phyloP scores from a whole-genome alignment of 805 yeast genomes.

The Wickerhamiella cacticola region DNA sequence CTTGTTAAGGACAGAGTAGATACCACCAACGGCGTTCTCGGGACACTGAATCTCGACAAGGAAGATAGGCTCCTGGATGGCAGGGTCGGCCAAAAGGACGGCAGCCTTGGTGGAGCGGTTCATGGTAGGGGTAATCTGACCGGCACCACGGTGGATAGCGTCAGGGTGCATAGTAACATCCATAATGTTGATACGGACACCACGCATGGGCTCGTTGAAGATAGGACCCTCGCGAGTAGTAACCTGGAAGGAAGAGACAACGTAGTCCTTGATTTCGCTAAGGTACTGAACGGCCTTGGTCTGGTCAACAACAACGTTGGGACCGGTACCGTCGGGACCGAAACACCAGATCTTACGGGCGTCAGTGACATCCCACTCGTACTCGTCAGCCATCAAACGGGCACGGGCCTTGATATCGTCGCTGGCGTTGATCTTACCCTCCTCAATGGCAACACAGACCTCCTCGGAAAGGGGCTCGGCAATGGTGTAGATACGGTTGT shows the following conservation, averaged over 20 bases:
- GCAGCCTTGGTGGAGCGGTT: constrained; percentile 99
- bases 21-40: constrained; percentile 99
- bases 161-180: constrained; percentile 99
- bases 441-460: constrained; percentile 80
- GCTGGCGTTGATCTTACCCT: constrained; percentile 83
- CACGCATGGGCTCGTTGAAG: constrained; percentile 92
- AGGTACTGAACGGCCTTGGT: constrained; percentile 99
- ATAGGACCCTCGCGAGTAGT: constrained; percentile 99
- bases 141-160: constrained; percentile 99
- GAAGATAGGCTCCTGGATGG: constrained; percentile 98
- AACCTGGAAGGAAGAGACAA: constrained; percentile 99
- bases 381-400: constrained; percentile 96
- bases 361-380: constrained; percentile 98
- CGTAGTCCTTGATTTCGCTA: constrained; percentile 98
- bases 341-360: constrained; percentile 99
- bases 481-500: constrained; percentile 97
- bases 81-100: constrained; percentile 95
- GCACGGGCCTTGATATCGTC: constrained; percentile 99
- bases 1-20: constrained; percentile 97
- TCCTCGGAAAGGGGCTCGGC: constrained; percentile 96
- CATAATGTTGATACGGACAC: constrained; percentile 92
- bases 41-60: constrained; percentile 99
- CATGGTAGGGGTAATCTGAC: constrained; percentile 99
- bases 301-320: constrained; percentile 97
- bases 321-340: constrained; percentile 99